Evolutionary conservation across 345 rosid species (phyloP).

Genomic region (Lepidium sativum): DNA sequence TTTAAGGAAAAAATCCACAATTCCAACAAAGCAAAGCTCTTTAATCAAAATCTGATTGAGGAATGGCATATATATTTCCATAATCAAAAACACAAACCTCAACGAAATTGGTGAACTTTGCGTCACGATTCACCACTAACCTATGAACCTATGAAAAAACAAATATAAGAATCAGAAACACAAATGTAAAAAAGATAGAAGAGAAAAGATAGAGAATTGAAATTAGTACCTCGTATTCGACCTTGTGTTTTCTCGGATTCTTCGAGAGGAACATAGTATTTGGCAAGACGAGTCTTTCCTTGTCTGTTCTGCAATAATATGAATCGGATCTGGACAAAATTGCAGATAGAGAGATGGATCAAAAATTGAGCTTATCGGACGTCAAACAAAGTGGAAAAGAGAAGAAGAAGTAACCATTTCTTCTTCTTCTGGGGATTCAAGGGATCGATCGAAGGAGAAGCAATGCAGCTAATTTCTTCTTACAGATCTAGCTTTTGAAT

Average conservation of each 20-base stretch:
- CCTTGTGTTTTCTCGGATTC: conserved; percentile 97
- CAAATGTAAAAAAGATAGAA: not conserved
- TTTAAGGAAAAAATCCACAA: not conserved
- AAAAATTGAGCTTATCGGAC: not conserved
- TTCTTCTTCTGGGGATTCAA: not conserved
- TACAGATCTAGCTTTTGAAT: conserved; percentile 1
- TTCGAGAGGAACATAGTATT: conserved; percentile 95
- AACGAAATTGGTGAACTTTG: conserved; percentile 91
- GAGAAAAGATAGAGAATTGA: not conserved
- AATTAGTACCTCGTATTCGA: conserved; percentile 79
- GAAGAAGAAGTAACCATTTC: conserved; percentile 24
- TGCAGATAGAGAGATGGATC: not conserved
- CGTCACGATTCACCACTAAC: conserved; percentile 88
- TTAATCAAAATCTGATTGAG: not conserved
- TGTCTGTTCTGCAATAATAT: conserved; percentile 94
- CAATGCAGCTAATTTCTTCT: not conserved
- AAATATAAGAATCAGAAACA: not conserved
- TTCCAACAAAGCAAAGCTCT: not conserved
- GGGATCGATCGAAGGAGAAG: conserved; percentile 3
- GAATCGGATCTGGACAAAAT: conserved; percentile 76
- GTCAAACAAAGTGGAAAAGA: not conserved
- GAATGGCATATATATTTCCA: not conserved
- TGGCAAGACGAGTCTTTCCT: conserved; percentile 99
- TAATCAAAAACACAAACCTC: conserved; percentile 46
- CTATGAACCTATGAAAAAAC: conserved; percentile 64